phyloP scores from a whole-genome alignment of 2,329 filamentous ascomycete species.

The Nigrospora oryzae region DNA sequence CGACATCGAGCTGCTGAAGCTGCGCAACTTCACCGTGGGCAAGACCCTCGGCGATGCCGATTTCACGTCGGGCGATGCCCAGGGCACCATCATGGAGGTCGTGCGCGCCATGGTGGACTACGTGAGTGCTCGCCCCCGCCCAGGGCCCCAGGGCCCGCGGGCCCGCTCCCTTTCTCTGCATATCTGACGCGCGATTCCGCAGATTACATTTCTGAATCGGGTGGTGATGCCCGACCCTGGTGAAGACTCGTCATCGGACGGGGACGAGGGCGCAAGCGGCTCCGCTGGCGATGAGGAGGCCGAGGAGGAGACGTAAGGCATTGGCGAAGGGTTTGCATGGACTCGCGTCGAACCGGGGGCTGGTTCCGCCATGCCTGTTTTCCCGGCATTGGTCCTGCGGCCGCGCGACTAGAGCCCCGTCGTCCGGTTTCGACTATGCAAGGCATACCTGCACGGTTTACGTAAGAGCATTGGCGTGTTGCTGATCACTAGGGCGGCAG shows the following conservation, averaged over 20 bases:
- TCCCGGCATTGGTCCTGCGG: too few species aligned
- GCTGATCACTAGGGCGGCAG: too few species aligned
- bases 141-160: neutral
- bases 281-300: neutral
- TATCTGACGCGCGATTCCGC: conserved; percentile 1
- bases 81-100: conserved; percentile 56
- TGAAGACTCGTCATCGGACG: conserved; percentile 31
- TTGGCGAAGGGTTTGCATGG: too few species aligned
- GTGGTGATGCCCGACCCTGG: conserved; percentile 64
- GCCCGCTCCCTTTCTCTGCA: neutral
- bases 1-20: conserved; percentile 72
- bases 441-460: too few species aligned
- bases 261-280: conserved; percentile 19
- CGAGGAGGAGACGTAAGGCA: neutral
- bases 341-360: too few species aligned
- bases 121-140: conserved; percentile 46
- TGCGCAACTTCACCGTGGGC: conserved; percentile 70
- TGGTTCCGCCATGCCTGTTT: too few species aligned
- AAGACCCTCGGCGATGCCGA: conserved; percentile 58
- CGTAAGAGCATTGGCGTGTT: too few species aligned
- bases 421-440: too few species aligned
- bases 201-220: conserved; percentile 65
- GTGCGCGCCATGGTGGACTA: conserved; percentile 67
- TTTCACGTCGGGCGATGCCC: conserved; percentile 51
- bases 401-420: too few species aligned